Percentiles rank a stretch among this genome's conserved stretches.
Evolutionary conservation across 2,329 filamentous ascomycete genomes (phyloP).

Genomic region (Exophiala xenobiotica): DNA sequence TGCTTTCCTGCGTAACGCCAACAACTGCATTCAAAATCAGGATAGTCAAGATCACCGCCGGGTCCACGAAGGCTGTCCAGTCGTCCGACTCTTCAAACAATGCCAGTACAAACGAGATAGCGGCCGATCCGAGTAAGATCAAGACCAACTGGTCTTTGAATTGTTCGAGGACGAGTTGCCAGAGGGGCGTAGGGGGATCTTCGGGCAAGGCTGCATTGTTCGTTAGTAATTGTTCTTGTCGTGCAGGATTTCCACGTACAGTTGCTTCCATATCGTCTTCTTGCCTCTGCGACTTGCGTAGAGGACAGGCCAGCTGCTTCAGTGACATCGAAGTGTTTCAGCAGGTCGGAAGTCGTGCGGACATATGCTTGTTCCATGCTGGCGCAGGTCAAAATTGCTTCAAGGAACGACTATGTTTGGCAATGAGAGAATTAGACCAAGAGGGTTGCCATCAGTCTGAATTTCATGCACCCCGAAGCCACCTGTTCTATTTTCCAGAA

Average conservation of each 20-base stretch:
- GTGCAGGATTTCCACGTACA: conserved; percentile 41
- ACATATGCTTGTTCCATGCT: conserved; percentile 57
- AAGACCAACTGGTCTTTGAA: conserved; percentile 99
- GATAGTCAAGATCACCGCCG: conserved; percentile 92
- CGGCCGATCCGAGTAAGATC: conserved; percentile 88
- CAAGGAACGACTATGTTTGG: conserved; percentile 9
- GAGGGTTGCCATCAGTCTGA: conserved; percentile 1
- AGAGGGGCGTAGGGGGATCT: conserved; percentile 91
- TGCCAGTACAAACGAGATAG: conserved; percentile 88
- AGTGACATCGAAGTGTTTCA: conserved; percentile 53
- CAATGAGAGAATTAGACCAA: conserved; percentile 8
- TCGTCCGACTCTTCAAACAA: conserved; percentile 90
- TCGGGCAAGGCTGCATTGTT: conserved; percentile 65
- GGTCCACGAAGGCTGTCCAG: conserved; percentile 97
- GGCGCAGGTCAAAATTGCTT: not conserved
- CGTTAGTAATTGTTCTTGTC: conserved; percentile 22
- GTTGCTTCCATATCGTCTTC: conserved; percentile 55
- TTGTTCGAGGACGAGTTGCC: conserved; percentile 95
- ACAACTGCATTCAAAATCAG: conserved; percentile 95
- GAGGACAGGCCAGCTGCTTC: conserved; percentile 53
- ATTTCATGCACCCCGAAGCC: conserved; percentile 12
- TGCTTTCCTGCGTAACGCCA: conserved; percentile 97
- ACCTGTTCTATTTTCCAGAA: conserved; percentile 2
- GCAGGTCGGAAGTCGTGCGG: conserved; percentile 49
- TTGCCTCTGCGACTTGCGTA: conserved; percentile 46